Base-by-base conservation (phyloP, 257 asterid genomes). In the Mitragyna speciosa region DNA sequence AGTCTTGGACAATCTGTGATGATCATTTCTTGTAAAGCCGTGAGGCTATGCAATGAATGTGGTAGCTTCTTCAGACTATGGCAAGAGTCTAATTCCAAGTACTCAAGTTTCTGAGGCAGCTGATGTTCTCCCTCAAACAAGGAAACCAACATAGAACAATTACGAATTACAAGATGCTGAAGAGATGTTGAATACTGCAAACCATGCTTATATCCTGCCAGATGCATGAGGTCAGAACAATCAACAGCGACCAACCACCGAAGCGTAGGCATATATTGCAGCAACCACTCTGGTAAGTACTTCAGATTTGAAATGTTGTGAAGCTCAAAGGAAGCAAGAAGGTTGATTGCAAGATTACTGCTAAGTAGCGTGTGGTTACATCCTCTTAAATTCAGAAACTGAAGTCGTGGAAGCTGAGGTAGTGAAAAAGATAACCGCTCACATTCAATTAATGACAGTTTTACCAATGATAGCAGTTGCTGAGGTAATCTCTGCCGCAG, bases 1-100 rank as follows among this genome's bases (percentile, higher is more conserved):
- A 89, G 86, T 43, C 78, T 83, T 41, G 90, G 90, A 78, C 90
- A 87, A 80, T 87, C 88, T 31, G 84, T 83, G 83, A 87, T 84
- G 9, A 87, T 85, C 79, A 89, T 74, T 80, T 87, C 90, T 68
- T 71, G 83, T 3, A 89, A 84, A 77, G 86, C 79, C 22, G 63
- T 78, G 63, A 87, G 89, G 31, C 54, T 82, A 72, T 76, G 80
- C 74, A 89, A 77, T 28, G 81, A 80, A 2, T 51, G 78, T 43
- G 90, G 92, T 24, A 87, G 82, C 83, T 79, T 82, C 87, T 85
- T 79, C 65, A 89, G 79, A 80, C 74, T 83, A 58, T 83, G 87
- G 65, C 89, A 87, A 8, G 79, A 72, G 69, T 87, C 88, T 41
- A 89, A 47, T 54, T 87, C 92, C 84, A 89, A 69, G 75, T 85